Conservation (phyloP, 2,329 filamentous ascomycete genomes). For the Teratosphaeria epicoccoides region DNA sequence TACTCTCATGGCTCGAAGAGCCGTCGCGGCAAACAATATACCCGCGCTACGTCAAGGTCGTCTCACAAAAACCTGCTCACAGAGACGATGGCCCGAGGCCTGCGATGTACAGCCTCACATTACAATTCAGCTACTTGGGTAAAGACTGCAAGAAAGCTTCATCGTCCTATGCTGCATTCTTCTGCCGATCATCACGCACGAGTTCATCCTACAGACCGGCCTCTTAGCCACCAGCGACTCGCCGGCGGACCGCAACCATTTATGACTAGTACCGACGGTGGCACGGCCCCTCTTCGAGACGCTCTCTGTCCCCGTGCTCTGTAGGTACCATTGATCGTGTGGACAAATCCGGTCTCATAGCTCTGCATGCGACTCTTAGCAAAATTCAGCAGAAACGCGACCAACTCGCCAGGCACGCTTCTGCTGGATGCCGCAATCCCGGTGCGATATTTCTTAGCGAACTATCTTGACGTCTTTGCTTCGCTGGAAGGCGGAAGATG, state of each 20-base stretch:
- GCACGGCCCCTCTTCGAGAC: slow-evolving; percentile 51
- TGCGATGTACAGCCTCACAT: background rate
- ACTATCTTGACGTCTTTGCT: slow-evolving; percentile 39
- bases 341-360: slow-evolving; percentile 52
- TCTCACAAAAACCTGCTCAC: background rate
- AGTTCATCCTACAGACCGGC: too few relatives aligned
- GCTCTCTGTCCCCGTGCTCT: slow-evolving; percentile 39
- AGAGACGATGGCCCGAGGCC: background rate
- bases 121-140: background rate
- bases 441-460: slow-evolving; percentile 67
- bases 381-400: slow-evolving; percentile 78
- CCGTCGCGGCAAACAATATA: background rate
- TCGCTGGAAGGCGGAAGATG: slow-evolving; percentile 16
- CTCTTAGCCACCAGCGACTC: too few relatives aligned
- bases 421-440: slow-evolving; percentile 69
- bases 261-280: slow-evolving; percentile 70
- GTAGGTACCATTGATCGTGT: slow-evolving; percentile 65
- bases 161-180: too few relatives aligned
- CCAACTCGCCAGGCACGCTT: slow-evolving; percentile 66
- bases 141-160: too few relatives aligned
- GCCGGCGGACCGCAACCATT: too few relatives aligned
- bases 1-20: background rate
- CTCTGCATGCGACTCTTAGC: slow-evolving; percentile 80
- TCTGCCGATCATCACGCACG: too few relatives aligned
- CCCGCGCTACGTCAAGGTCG: background rate